A percentile compares a stretch with the other conserved stretches of the same genome.
Evolutionary conservation across 768 basidiomycete species (phyloP).

Genomic region (Leccinum longicurvipes): DNA sequence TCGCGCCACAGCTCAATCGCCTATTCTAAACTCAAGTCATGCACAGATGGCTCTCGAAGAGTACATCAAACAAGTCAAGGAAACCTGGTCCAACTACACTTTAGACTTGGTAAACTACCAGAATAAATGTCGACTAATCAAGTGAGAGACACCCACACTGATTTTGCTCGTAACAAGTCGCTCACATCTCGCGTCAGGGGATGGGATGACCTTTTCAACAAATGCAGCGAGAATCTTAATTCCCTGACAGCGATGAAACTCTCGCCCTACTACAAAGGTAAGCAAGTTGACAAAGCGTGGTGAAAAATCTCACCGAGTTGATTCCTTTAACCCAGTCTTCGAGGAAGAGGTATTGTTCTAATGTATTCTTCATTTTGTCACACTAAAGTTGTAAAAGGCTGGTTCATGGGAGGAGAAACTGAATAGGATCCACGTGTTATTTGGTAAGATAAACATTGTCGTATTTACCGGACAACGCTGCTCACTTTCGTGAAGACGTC

Average conservation of each 20-base stretch:
- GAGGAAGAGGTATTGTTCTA: slow-evolving; percentile 70
- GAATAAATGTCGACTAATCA: slow-evolving; percentile 95
- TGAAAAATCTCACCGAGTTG: not conserved
- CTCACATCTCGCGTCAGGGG: slow-evolving; percentile 49
- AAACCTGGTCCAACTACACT: slow-evolving; percentile 94
- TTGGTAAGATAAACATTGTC: slow-evolving; percentile 54
- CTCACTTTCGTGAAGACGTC: slow-evolving; percentile 56
- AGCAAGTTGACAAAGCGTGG: slow-evolving; percentile 2
- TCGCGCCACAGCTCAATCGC: slow-evolving; percentile 5
- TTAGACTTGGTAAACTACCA: slow-evolving; percentile 97
- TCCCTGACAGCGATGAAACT: slow-evolving; percentile 96
- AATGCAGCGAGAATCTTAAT: slow-evolving; percentile 96
- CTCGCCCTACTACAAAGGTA: slow-evolving; percentile 97
- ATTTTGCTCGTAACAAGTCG: not conserved
- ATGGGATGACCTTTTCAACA: slow-evolving; percentile 96
- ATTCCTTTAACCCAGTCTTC: slow-evolving; percentile 52
- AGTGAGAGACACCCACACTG: slow-evolving; percentile 37
- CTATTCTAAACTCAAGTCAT: slow-evolving; percentile 14
- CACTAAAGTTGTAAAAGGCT: slow-evolving; percentile 43
- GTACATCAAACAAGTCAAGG: slow-evolving; percentile 94
- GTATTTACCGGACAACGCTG: not conserved
- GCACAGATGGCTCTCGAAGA: slow-evolving; percentile 90
- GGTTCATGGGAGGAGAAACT: slow-evolving; percentile 96
- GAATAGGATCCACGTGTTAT: slow-evolving; percentile 93
- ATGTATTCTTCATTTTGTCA: not conserved